These are phyloP conservation scores for Oryza officinalis DNA, from an alignment of 176 grass and related monocot species.

Conservation along the genomic window DNA sequence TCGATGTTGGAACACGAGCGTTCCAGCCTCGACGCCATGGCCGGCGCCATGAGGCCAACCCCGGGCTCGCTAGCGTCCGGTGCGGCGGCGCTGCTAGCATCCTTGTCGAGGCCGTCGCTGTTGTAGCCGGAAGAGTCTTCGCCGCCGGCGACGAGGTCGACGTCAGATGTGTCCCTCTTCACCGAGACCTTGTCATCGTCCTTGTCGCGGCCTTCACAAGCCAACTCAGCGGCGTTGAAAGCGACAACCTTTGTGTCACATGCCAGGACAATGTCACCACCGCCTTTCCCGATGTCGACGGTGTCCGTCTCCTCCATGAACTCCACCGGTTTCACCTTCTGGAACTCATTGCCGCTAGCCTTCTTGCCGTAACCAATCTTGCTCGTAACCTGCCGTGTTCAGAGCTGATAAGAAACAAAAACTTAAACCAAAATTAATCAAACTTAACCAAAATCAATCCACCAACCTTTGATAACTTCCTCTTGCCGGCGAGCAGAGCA, in stretches of 20 bases:
- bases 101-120: conserved; percentile 3
- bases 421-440: background rate
- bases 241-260: conserved; percentile 12
- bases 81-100: conserved; percentile 5
- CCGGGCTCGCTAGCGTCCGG: conserved; percentile 35
- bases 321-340: conserved; percentile 72
- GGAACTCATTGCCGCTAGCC: conserved; percentile 41
- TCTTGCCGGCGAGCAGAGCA: conserved; percentile 50
- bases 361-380: conserved; percentile 43
- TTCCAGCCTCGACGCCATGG: conserved; percentile 39
- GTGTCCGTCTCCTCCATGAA: conserved; percentile 26
- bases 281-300: background rate
- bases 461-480: conserved; percentile 63
- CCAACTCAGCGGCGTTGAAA: conserved; percentile 10
- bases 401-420: background rate
- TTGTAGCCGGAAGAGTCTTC: conserved; percentile 19
- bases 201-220: conserved; percentile 37
- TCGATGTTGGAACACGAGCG: conserved; percentile 98
- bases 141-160: conserved; percentile 34
- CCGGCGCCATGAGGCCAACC: background rate
- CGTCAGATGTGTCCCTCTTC: conserved; percentile 29
- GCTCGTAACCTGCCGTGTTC: conserved; percentile 38
- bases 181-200: conserved; percentile 38
- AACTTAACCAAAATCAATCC: too few relatives aligned
- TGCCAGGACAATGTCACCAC: background rate